phyloP scores from a whole-genome alignment of 192 early-diverging fungal genomes.

The Umbelopsis isabellina region DNA sequence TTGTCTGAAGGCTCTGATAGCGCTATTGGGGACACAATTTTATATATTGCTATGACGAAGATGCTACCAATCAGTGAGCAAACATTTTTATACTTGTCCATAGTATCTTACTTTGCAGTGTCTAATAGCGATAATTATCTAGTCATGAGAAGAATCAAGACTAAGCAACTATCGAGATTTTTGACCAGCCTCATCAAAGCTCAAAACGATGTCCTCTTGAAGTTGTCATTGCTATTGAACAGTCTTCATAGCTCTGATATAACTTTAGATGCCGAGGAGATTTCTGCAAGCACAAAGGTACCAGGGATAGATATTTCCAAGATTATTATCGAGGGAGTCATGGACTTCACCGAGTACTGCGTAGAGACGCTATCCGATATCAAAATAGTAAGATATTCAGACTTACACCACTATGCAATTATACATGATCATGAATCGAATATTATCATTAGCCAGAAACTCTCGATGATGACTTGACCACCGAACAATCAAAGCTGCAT shows the following conservation, averaged over 20 bases:
- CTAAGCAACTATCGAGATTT: background rate
- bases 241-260: background rate
- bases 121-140: background rate
- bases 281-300: background rate
- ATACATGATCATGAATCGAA: background rate
- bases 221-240: background rate
- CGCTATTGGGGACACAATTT: background rate
- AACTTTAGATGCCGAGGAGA: too few relatives aligned
- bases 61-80: slow-evolving; percentile 1
- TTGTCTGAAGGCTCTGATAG: background rate
- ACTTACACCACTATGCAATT: background rate
- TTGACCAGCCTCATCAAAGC: slow-evolving; percentile 1
- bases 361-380: background rate
- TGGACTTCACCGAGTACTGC: background rate
- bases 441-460: background rate
- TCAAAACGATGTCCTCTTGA: background rate
- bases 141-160: slow-evolving; percentile 10
- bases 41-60: background rate
- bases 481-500: background rate
- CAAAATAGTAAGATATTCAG: background rate
- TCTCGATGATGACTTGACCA: background rate
- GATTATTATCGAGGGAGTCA: background rate
- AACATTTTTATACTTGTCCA: background rate
- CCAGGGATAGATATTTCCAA: background rate
- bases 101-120: background rate